A percentile compares a stretch with the other conserved stretches of the same genome.
phyloP scores from a whole-genome alignment of 495 filamentous ascomycete species.

The Tetracladium marchalianum region DNA sequence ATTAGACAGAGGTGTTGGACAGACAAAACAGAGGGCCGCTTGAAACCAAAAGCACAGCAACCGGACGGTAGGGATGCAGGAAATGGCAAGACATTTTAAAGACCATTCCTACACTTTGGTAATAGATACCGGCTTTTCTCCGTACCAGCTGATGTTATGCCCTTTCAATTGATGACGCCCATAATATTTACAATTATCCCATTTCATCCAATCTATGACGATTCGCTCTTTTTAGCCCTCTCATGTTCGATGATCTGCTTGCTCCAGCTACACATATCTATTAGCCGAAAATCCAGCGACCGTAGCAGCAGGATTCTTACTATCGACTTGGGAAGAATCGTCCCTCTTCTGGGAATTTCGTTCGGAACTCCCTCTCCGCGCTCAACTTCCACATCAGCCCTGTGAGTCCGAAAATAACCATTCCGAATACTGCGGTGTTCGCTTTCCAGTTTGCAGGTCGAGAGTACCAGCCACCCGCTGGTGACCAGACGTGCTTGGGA shows the following conservation, averaged over 20 bases:
- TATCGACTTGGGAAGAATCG: constrained; percentile 94
- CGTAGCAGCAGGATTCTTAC: constrained; percentile 44
- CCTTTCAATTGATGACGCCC: constrained; percentile 12
- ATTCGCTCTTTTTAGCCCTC: constrained; percentile 35
- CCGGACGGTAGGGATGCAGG: no score
- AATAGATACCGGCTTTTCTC: no score
- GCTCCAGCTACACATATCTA: constrained; percentile 60
- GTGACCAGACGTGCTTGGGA: constrained; percentile 99
- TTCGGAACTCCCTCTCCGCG: constrained; percentile 69
- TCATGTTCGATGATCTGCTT: constrained; percentile 87
- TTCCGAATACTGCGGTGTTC: constrained; percentile 80
- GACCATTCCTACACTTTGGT: no score
- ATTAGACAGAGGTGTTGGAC: no score
- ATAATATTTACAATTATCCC: constrained; percentile 24
- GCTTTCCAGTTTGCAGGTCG: constrained; percentile 89
- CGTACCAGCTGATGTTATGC: no score
- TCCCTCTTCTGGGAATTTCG: constrained; percentile 75
- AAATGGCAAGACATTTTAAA: no score
- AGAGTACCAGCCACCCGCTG: constrained; percentile 92
- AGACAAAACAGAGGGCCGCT: no score
- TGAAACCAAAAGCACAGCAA: no score
- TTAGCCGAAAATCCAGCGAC: constrained; percentile 2
- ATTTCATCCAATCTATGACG: constrained; percentile 12
- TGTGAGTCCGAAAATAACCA: constrained; percentile 62
- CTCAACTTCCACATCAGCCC: constrained; percentile 70